Evolutionary conservation across 129 eudicot species (phyloP), one percentile per base, ranked within the genome.

Genomic region (Tanacetum coccineum): DNA sequence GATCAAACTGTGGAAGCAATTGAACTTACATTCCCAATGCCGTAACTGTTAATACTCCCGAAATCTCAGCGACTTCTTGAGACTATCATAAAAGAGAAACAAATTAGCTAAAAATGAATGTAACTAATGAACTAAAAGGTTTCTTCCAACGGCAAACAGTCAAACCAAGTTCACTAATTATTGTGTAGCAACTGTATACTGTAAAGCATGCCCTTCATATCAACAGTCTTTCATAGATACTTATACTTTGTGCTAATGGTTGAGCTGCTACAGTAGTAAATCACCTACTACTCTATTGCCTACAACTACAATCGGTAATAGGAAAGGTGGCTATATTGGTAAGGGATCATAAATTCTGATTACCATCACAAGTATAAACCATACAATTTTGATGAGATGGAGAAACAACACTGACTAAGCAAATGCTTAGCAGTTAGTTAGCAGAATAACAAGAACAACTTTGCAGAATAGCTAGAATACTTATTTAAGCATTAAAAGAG

Each of bases 1-100:
- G 39, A 61, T 57, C 48, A 42, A 49, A 46, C 9, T 14, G 19
- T 11, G 10, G 56, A 73, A 66, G 52, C 7, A 11, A 66, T 8
- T 67, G 30, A 68, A 78, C 98, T 83, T 84, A 92, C 98, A 92
- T 88, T 62, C 96, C 98, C 72, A 92, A 66, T 14, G 98, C 88
- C 98, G 86, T 92, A 77, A 88, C 98, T 1, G 98, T 80, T 81
- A 92, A 80, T 60, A 88, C 96, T 53, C 98, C 98, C 82, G 98
- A 92, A 49, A 92, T 79, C 68, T 82, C 95, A 66, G 79, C 82
- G 63, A 80, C 96, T 78, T 88, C 95, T 82, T 92, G 98, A 65
- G 95, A 87, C 98, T 92, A 78, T 59, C 55, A 77, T 54, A 76
- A 20, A n/a, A 18, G 64, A 62, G 32, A 78, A 9, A 47, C 51